Percentiles rank a stretch among this genome's conserved stretches.
Evolutionary conservation across 306 rosid species (phyloP).

Genomic region (Medicago lupulina): DNA sequence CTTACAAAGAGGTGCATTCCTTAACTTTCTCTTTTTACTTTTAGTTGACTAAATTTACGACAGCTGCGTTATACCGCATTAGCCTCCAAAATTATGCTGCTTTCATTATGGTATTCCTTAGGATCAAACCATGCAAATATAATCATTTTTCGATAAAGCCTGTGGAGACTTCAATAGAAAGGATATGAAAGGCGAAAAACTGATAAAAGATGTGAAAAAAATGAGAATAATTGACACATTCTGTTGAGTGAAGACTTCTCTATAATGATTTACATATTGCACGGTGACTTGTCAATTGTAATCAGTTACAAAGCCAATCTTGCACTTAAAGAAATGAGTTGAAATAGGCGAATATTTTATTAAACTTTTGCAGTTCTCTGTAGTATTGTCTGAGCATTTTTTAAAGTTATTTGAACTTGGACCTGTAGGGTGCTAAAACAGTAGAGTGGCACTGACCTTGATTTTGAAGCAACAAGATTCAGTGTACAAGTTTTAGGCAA

Average conservation of each 20-base stretch:
- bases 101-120: not conserved
- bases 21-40: constrained; percentile 32
- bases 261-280: not conserved
- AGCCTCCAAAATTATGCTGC: too few species aligned
- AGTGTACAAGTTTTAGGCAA: constrained; percentile 69
- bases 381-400: not conserved
- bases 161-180: not conserved
- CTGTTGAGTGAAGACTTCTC: not conserved
- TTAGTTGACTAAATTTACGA: too few species aligned
- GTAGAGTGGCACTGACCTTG: constrained; percentile 79
- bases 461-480: constrained; percentile 78
- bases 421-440: constrained; percentile 66
- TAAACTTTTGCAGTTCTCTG: too few species aligned
- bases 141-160: not conserved
- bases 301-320: not conserved
- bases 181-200: not conserved
- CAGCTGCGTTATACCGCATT: not conserved
- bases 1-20: constrained; percentile 74
- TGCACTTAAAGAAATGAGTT: constrained; percentile 5
- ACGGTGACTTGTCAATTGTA: not conserved
- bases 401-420: constrained; percentile 2
- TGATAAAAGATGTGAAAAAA: not conserved
- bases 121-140: not conserved
- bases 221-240: not conserved
- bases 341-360: too few species aligned